These are phyloP conservation scores for Solanum okadae DNA, from an alignment of 257 asterid genomes.

Conservation along the genomic window DNA sequence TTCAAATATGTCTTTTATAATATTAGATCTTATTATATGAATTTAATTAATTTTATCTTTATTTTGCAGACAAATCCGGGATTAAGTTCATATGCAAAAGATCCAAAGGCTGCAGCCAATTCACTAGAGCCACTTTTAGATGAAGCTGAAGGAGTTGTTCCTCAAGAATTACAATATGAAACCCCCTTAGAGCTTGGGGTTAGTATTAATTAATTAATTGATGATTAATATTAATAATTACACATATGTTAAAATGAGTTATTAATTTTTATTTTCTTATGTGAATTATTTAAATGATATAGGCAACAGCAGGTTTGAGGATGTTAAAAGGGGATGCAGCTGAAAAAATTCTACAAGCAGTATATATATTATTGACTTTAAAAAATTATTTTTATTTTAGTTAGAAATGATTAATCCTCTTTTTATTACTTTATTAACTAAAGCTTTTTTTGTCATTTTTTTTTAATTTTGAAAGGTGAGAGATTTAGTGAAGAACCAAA, in stretches of 20 bases:
- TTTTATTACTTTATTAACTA: background rate
- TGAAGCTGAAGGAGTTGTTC: conserved; percentile 63
- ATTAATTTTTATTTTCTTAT: background rate
- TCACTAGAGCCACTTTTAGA: conserved; percentile 50
- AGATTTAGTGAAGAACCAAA: conserved; percentile 49
- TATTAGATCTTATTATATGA: background rate
- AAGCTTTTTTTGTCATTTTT: background rate
- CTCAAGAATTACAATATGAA: conserved; percentile 29
- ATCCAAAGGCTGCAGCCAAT: conserved; percentile 60
- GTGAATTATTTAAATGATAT: conserved; percentile 4
- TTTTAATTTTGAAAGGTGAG: conserved; percentile 42
- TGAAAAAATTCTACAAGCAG: conserved; percentile 75
- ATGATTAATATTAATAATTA: background rate
- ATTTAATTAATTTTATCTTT: background rate
- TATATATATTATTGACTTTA: conserved; percentile 2
- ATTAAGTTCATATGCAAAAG: conserved; percentile 49
- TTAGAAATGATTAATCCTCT: background rate
- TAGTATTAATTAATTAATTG: conserved; percentile 6
- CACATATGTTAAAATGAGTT: background rate
- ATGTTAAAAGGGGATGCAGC: conserved; percentile 68
- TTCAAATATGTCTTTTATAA: background rate
- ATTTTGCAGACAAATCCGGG: conserved; percentile 55
- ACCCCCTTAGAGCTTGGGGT: conserved; percentile 82
- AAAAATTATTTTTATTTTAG: background rate
- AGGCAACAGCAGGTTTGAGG: conserved; percentile 96